Evolutionary conservation across 305 asterid genomes (phyloP).

Genomic region (Rubia balearica): DNA sequence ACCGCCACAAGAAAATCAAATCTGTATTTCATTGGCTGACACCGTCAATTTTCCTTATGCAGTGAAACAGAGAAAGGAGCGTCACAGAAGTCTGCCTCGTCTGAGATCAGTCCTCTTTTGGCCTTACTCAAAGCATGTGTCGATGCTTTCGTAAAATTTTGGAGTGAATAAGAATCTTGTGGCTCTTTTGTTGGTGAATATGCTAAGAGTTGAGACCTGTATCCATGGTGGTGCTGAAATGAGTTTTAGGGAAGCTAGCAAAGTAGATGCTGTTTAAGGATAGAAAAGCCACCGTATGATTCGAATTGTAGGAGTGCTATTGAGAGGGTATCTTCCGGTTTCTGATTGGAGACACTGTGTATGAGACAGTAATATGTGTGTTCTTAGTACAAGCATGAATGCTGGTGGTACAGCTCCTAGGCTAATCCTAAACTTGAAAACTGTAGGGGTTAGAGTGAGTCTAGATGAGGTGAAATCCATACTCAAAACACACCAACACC

Average conservation of each 20-base stretch:
- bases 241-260: background rate
- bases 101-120: slow-evolving; percentile 45
- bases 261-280: background rate
- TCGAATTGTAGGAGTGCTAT: background rate
- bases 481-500: background rate
- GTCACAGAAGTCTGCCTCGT: slow-evolving; percentile 38
- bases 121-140: slow-evolving; percentile 50
- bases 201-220: background rate
- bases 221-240: slow-evolving; percentile 2
- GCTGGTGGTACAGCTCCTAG: background rate
- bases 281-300: background rate
- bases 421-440: background rate
- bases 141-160: slow-evolving; percentile 55
- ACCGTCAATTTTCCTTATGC: slow-evolving; percentile 10
- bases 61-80: slow-evolving; percentile 63
- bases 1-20: background rate
- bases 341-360: background rate
- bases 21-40: background rate
- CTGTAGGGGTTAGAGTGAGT: background rate
- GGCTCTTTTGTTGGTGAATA: background rate
- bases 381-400: background rate
- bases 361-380: background rate
- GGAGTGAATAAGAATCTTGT: slow-evolving; percentile 37
- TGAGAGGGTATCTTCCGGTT: background rate
- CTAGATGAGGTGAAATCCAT: background rate